Evolutionary conservation across 768 basidiomycete species (phyloP), one percentile per base, ranked within the genome.

Genomic region (Tephrocybe sp.): DNA sequence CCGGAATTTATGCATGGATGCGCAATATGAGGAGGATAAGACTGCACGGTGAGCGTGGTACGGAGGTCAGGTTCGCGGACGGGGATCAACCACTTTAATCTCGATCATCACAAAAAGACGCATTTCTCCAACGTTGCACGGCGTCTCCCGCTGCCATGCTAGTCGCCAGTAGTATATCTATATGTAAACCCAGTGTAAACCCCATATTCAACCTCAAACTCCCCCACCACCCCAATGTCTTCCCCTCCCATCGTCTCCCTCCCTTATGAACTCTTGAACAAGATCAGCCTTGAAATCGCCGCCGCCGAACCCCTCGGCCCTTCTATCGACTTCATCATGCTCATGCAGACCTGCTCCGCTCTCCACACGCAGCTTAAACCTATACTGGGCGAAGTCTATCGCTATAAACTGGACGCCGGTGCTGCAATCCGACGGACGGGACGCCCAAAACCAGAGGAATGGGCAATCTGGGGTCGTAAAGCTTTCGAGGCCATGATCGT

Each of bases 371-470:
- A 55, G 0, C 74, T 85, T n/a, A 3, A 55, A 68, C 27, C 75
- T 89, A 45, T n/a, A n/a, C n/a, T n/a, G n/a, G 72, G 80, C 0
- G 66, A 70, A 30, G 73, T 89, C 9, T 88, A 80, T 59, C 67
- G 68, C 13, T 46, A 62, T 61, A 76, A 73, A 56, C 87, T 88
- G 66, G 86, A 89, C 62, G 45, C 53, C 1, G 65, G 67, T 22
- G 80, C 86, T 0, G 68, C 79, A 36, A 32, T 52, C 1, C 77
- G 88, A 21, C 74, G 88, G 35, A 61, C 64, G 1, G 73, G 84
- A 47, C 64, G 68, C 12, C 66, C 69, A 0, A 54, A 55, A 9
- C 58, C 64, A 5, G 12, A 24, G 1, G 65, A 72, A 25, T 68
- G 16, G 24, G 41, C 40, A 24, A 22, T 27, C 18, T 31, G 43